Base-by-base conservation (phyloP, 768 basidiomycete species). In the Suillus alpinus region DNA sequence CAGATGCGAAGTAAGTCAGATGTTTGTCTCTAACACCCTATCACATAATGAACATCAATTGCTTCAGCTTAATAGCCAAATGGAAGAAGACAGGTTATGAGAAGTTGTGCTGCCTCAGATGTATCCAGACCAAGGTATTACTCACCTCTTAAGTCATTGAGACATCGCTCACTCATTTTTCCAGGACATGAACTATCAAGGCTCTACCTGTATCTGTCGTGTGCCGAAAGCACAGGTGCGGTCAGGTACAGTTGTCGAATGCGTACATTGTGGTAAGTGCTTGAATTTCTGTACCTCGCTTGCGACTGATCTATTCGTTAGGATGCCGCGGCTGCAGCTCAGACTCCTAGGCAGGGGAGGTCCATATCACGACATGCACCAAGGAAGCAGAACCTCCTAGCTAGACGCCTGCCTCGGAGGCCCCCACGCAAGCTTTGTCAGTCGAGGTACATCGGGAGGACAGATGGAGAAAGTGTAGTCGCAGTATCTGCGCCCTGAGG, bases 1-100 rank as follows among this genome's bases (percentile, higher is more conserved):
- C 91, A 31, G 97, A 99, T 71, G 88, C 88, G 37, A 97, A 97
- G 96, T 96, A 68, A 70, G 92, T 83, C 8, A 34, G 49, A 23
- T 39, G 31, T 10, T 13, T 47, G 41, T 34, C 41, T 44, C 55
- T 36, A 39, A 58, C 18, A 14, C 50, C 46, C 32, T 60, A n/a
- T 57, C 52, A 20, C 18, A 20, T 41, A 39, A 59, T 41, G 32
- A 59, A 37, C 51, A 34, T 65, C 63, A 62, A 62, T 34, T 41
- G 41, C 57, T 41, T 31, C 65, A 98, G 95, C 71, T 77, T 98
- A 71, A 91, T 99, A 71, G 97, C 97, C 40, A 99, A 99, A 75
- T 99, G 97, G 97, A 98, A 98, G 81, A 99, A 98, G 77, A 80
- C 88, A 13, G 97, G 97, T 6, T 99, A 98, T 73, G 97, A 98